Base-by-base conservation (phyloP, 2,329 filamentous ascomycete genomes). In the Pseudocercospora musae region DNA sequence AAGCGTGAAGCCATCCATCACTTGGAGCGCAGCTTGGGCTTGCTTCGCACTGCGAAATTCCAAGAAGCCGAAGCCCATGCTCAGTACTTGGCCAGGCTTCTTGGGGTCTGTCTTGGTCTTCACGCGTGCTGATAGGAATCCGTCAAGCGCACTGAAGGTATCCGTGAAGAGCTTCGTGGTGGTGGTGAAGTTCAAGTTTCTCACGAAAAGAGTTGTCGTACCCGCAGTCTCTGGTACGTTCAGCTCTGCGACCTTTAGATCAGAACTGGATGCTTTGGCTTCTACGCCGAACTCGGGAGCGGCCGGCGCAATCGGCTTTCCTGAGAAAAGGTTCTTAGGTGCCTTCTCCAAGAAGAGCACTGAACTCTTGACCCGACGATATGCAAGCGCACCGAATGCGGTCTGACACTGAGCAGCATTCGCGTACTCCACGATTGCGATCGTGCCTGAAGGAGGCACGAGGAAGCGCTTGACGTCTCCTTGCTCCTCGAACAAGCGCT, bases 11-110 rank as follows among this genome's bases (percentile, higher is more conserved):
- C 92, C 92, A 75, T 98, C 88, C 91, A 98, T 95, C n/a, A 87
- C 86, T 69, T 86, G 84, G 62, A 92, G 81, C 23, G 94, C 95
- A 50, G 89, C 88, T 68, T 91, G 86, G 0, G 95, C 94, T 71
- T 93, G 86, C 44, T 83, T 84, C 72, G 91, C 91, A 68, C 84
- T 88, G 62, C 84, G 85, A 78, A 98, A 99, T 71, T 96, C 92
- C 63, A 92, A 86, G 76, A 99, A 99, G 49, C 93, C 95, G 75
- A 96, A 99, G 40, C 95, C 95, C 93, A 98, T 97, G 75, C 93
- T 97, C 58, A 99, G 85, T 3, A 89, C 85, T 76, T 96, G 89
- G 8, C 90, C 91, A 18, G 91, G 88, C 73, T 89, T 90, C 81
- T 96, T 97, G n/a, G 92, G 86, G 74, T 99, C 92, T 42, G 87